phyloP scores from a whole-genome alignment of 2,329 filamentous ascomycete species.

The Lecanicillium sp. region DNA sequence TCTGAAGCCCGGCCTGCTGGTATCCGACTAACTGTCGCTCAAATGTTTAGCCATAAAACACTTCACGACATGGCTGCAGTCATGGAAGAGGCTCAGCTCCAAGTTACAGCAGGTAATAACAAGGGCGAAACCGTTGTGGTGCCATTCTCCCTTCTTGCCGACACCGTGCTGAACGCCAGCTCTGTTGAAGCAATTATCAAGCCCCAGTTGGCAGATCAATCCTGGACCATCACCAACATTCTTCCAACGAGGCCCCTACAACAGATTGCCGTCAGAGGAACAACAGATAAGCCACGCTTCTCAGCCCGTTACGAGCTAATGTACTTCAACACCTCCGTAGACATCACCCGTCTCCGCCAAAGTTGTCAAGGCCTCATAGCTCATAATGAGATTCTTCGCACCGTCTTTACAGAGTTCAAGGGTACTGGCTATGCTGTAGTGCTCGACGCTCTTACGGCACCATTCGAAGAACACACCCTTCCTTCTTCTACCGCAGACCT shows the following conservation, averaged over 20 bases:
- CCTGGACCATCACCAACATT: conserved; percentile 45
- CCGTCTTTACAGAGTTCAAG: conserved; percentile 50
- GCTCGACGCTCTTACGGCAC: conserved; percentile 43
- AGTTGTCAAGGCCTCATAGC: conserved; percentile 48
- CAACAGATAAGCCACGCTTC: conserved; percentile 48
- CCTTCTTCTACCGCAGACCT: conserved; percentile 31
- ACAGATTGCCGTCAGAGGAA: conserved; percentile 49
- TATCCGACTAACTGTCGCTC: conserved; percentile 42
- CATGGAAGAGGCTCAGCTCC: conserved; percentile 24
- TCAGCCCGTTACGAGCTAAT: conserved; percentile 58
- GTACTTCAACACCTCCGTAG: conserved; percentile 44
- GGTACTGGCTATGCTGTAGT: conserved; percentile 48
- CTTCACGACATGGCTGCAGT: conserved; percentile 45
- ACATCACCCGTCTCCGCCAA: conserved; percentile 37
- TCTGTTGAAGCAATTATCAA: conserved; percentile 41
- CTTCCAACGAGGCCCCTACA: conserved; percentile 52
- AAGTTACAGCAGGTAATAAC: conserved; percentile 17
- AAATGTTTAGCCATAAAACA: conserved; percentile 42
- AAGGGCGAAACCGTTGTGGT: conserved; percentile 7
- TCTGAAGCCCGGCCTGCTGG: conserved; percentile 41
- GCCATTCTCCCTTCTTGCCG: conserved; percentile 43
- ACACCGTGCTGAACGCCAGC: conserved; percentile 24
- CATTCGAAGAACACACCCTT: conserved; percentile 45
- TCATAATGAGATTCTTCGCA: conserved; percentile 56
- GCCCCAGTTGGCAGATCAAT: conserved; percentile 40